These are phyloP conservation scores for Boletus holoroseus DNA, from an alignment of 1,284 basidiomycete species.

Conservation along the genomic window DNA sequence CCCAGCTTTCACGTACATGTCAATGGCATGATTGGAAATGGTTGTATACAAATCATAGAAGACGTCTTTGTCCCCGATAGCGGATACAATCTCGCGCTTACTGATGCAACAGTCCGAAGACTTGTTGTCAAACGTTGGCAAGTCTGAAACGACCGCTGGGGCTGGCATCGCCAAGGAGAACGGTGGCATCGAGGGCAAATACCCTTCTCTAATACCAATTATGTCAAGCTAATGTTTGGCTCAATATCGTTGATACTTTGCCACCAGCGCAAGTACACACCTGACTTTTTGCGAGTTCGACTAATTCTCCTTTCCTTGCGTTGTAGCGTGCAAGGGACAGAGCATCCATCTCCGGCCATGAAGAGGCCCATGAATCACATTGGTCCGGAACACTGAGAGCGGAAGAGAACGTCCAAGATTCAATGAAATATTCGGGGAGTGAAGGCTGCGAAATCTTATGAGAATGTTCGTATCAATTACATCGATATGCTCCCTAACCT, in stretches of 20 bases:
- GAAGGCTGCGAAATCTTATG: constrained; percentile 43
- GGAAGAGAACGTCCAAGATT: constrained; percentile 93
- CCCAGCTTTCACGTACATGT: constrained; percentile 74
- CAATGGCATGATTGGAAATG: constrained; percentile 75
- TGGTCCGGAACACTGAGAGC: constrained; percentile 82
- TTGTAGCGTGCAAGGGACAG: constrained; percentile 47
- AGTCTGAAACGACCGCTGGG: constrained; percentile 16
- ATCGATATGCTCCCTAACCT: constrained; percentile 46
- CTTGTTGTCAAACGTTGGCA: constrained; percentile 21
- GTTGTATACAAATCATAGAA: constrained; percentile 75
- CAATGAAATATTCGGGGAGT: constrained; percentile 78
- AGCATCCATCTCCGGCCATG: constrained; percentile 42
- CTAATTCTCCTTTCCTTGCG: constrained; percentile 74
- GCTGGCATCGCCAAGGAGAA: constrained; percentile 50
- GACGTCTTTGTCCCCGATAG: constrained; percentile 49
- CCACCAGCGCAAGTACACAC: constrained; percentile 37
- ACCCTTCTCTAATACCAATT: constrained; percentile 67
- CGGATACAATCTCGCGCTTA: constrained; percentile 58
- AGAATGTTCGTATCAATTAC: constrained; percentile 7
- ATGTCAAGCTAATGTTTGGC: constrained; percentile 60
- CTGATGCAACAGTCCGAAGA: constrained; percentile 45
- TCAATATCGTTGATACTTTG: constrained; percentile 13
- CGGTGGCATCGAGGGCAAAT: constrained; percentile 67
- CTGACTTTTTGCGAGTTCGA: constrained; percentile 78
- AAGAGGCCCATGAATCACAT: constrained; percentile 70